A percentile compares a stretch with the other conserved stretches of the same genome.
Evolutionary conservation across 257 asterid species (phyloP).

Genomic region (Scutellaria galericulata): DNA sequence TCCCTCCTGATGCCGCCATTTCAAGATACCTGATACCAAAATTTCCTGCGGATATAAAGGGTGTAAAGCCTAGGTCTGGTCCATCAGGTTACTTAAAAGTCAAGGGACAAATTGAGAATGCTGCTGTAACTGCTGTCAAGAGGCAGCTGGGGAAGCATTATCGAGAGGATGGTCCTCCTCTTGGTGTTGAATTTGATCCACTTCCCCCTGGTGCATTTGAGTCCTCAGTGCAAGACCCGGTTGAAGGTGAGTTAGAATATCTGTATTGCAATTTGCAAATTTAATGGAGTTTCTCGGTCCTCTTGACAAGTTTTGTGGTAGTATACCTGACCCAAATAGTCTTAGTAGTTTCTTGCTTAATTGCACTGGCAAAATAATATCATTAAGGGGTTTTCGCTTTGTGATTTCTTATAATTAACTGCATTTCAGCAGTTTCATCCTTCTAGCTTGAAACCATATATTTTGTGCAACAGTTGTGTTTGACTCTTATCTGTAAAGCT

Average conservation of each 20-base stretch:
- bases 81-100: slow-evolving; percentile 96
- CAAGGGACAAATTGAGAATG: slow-evolving; percentile 74
- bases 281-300: background rate
- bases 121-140: slow-evolving; percentile 85
- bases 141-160: slow-evolving; percentile 83
- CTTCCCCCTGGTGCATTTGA: slow-evolving; percentile 89
- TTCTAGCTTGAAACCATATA: slow-evolving; percentile 12
- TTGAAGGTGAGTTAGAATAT: slow-evolving; percentile 54
- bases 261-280: slow-evolving; percentile 37
- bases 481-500: slow-evolving; percentile 1
- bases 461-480: slow-evolving; percentile 14
- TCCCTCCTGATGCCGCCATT: slow-evolving; percentile 46
- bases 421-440: background rate
- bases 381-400: slow-evolving; percentile 20
- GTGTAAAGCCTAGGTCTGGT: slow-evolving; percentile 63
- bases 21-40: slow-evolving; percentile 56
- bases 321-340: slow-evolving; percentile 5
- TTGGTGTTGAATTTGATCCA: slow-evolving; percentile 83
- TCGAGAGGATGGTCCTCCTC: slow-evolving; percentile 85
- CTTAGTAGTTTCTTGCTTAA: slow-evolving; percentile 16
- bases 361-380: slow-evolving; percentile 20
- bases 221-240: slow-evolving; percentile 48
- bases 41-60: slow-evolving; percentile 48
- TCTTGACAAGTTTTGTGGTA: background rate
- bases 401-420: slow-evolving; percentile 9